A percentile compares a stretch with the other conserved stretches of the same genome.
Evolutionary conservation across 306 rosid genomes (phyloP).

Genomic region (Datisca glomerata): DNA sequence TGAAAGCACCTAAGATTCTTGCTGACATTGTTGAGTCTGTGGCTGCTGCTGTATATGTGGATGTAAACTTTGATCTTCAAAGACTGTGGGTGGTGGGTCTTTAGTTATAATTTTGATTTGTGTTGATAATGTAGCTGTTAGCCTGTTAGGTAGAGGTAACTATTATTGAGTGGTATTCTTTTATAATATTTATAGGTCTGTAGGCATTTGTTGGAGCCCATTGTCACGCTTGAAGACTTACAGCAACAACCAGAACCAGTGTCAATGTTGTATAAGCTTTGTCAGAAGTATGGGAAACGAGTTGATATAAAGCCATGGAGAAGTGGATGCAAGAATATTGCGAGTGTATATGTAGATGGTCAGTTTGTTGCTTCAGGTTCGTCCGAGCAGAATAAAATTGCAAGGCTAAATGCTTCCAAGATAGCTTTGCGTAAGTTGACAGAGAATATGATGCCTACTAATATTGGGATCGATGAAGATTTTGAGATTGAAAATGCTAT

Average conservation of each 20-base stretch:
- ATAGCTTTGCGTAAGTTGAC: constrained; percentile 38
- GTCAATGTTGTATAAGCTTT: constrained; percentile 38
- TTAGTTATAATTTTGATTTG: not conserved
- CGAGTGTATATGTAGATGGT: constrained; percentile 46
- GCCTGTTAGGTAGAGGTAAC: not conserved
- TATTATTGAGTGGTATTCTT: not conserved
- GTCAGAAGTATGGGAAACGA: constrained; percentile 55
- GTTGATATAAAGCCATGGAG: constrained; percentile 32
- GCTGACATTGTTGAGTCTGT: constrained; percentile 80
- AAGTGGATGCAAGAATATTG: constrained; percentile 20
- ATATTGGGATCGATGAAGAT: constrained; percentile 13
- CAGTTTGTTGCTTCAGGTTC: constrained; percentile 37
- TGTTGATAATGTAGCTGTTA: not conserved
- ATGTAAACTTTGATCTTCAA: constrained; percentile 37
- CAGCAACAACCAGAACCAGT: constrained; percentile 56
- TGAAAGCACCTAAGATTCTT: constrained; percentile 83
- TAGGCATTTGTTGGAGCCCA: constrained; percentile 55
- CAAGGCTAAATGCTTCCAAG: constrained; percentile 64
- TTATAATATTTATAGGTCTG: constrained; percentile 25
- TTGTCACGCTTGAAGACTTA: constrained; percentile 39
- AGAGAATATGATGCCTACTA: not conserved
- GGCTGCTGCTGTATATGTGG: constrained; percentile 60
- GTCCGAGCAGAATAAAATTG: constrained; percentile 44
- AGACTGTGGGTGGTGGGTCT: constrained; percentile 56
- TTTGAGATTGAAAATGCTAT: no score